Evolutionary conservation across 768 basidiomycete species (phyloP).

Genomic region (Psilocybe cyanescens): DNA sequence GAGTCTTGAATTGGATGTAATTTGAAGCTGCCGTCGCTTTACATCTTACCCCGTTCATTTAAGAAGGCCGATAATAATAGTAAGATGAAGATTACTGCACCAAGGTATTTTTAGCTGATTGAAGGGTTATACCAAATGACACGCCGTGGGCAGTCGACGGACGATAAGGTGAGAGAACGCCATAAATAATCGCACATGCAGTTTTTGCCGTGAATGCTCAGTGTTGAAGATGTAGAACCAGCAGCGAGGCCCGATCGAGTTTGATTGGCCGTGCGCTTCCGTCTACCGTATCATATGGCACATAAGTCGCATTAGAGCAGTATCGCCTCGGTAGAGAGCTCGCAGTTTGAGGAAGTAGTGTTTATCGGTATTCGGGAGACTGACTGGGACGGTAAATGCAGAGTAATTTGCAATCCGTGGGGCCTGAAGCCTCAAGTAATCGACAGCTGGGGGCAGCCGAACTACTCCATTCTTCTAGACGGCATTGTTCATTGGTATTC

Average conservation of each 20-base stretch:
- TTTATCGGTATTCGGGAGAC: not conserved
- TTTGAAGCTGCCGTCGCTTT: not conserved
- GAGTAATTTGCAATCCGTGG: not conserved
- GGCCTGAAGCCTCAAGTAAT: not conserved
- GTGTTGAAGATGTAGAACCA: not conserved
- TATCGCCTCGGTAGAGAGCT: not conserved
- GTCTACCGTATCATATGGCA: not conserved
- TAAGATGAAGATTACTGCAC: conserved; percentile 1
- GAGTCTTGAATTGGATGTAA: conserved; percentile 17
- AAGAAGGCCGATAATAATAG: conserved; percentile 1
- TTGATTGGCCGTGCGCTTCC: not conserved
- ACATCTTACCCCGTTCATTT: conserved; percentile 3
- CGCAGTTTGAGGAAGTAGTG: not conserved
- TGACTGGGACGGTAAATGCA: not conserved
- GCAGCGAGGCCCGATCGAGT: too few species aligned
- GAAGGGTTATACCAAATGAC: conserved; percentile 7
- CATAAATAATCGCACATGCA: not conserved
- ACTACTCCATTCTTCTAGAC: not conserved
- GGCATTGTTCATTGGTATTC: not conserved
- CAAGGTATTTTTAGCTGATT: not conserved
- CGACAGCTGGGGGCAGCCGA: not conserved
- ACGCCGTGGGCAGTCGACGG: conserved; percentile 9
- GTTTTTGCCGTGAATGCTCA: not conserved
- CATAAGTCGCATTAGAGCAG: not conserved
- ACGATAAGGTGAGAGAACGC: conserved; percentile 23